Evolutionary conservation across 192 early-diverging fungal species (phyloP).

Genomic region (Coemansia sp.): DNA sequence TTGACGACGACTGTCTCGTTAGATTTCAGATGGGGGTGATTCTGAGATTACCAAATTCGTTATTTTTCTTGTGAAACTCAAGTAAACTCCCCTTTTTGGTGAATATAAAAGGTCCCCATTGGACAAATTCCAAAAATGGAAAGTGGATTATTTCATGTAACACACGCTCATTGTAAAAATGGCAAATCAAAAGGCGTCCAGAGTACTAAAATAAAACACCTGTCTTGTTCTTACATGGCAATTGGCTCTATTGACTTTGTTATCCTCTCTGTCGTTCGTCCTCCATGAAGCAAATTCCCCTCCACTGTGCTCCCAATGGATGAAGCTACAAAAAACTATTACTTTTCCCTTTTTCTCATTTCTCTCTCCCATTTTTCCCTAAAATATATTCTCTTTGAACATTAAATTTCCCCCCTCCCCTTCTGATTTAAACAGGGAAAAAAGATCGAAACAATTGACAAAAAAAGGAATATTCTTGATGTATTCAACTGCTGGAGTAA

Average conservation of each 20-base stretch:
- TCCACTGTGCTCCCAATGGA: background rate
- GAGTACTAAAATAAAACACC: background rate
- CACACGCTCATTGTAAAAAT: background rate
- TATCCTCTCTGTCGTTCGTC: background rate
- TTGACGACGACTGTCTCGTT: too few species aligned
- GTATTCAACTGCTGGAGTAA: background rate
- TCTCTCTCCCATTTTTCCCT: conserved; percentile 3
- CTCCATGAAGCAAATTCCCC: background rate
- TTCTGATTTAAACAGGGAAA: background rate
- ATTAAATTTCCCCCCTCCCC: background rate
- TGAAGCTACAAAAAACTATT: background rate
- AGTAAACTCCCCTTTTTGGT: too few species aligned
- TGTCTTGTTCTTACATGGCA: background rate
- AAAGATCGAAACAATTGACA: background rate
- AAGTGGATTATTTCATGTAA: background rate
- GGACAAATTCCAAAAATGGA: background rate
- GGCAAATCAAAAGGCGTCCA: background rate
- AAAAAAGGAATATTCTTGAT: background rate
- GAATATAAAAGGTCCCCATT: too few species aligned
- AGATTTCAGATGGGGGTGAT: too few species aligned
- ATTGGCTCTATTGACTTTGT: background rate
- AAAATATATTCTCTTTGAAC: background rate
- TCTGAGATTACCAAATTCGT: too few species aligned
- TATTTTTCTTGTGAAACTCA: too few species aligned
- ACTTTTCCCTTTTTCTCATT: conserved; percentile 2